Evolutionary conservation across 108 stramenopile species (phyloP).

Genomic region (Schizochytrium sp.): DNA sequence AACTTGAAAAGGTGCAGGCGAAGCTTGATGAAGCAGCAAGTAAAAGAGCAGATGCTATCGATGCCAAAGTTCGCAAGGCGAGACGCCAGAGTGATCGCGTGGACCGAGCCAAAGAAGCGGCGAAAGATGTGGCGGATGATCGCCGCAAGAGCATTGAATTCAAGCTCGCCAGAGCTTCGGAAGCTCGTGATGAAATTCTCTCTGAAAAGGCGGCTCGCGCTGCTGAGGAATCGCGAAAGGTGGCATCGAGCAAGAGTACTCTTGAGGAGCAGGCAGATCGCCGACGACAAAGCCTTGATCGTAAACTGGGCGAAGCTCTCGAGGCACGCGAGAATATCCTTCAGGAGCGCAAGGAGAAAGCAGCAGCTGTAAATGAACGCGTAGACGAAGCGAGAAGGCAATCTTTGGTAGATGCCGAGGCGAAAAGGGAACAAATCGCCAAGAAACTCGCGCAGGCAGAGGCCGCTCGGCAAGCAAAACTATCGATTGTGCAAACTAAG

Average conservation of each 20-base stretch:
- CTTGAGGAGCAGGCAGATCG: background rate
- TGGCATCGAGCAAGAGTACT: background rate
- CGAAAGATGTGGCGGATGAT: background rate
- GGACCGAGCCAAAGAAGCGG: background rate
- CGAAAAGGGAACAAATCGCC: background rate
- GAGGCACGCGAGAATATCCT: conserved; percentile 10
- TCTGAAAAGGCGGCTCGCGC: conserved; percentile 6
- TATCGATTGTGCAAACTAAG: conserved; percentile 32
- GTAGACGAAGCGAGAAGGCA: background rate
- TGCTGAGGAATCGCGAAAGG: conserved; percentile 6
- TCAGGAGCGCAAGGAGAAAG: conserved; percentile 16
- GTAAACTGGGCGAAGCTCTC: background rate
- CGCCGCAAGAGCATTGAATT: conserved; percentile 48
- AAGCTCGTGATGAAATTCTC: conserved; percentile 6
- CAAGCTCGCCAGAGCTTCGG: background rate
- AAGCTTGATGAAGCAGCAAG: conserved; percentile 50
- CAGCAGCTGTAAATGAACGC: background rate
- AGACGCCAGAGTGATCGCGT: background rate
- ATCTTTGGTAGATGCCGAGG: background rate
- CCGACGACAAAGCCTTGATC: conserved; percentile 25
- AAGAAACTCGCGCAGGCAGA: conserved; percentile 39
- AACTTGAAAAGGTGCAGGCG: conserved; percentile 35
- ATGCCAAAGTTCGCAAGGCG: conserved; percentile 18
- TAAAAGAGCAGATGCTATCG: background rate
- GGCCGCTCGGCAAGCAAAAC: conserved; percentile 26